Percentiles rank a stretch among this genome's conserved stretches.
Conservation (phyloP, 306 rosid genomes). For the Inga laurina region DNA sequence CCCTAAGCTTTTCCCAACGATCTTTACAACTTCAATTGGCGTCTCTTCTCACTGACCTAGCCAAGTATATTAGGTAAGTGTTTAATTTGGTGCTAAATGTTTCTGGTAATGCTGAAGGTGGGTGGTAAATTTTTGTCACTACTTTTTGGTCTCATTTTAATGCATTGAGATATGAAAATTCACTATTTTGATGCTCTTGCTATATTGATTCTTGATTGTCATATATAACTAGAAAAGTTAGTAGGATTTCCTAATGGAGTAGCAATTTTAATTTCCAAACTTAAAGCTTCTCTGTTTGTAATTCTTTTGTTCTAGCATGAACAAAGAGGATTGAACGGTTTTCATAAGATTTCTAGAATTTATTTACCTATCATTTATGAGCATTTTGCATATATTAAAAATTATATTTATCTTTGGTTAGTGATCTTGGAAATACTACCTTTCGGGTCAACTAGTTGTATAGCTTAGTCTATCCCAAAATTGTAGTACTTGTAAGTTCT, state of each 20-base stretch:
- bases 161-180: background rate
- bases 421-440: too few species aligned
- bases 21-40: slow-evolving; percentile 44
- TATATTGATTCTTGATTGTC: background rate
- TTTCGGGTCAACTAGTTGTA: slow-evolving; percentile 31
- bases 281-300: background rate
- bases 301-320: background rate
- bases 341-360: background rate
- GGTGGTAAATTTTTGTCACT: background rate
- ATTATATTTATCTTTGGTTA: too few species aligned
- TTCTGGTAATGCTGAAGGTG: too few species aligned
- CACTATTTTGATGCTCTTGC: background rate
- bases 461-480: slow-evolving; percentile 40
- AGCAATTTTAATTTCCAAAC: background rate
- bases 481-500: slow-evolving; percentile 71
- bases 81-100: background rate
- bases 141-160: background rate
- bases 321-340: background rate
- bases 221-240: background rate
- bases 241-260: background rate
- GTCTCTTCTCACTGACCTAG: slow-evolving; percentile 66
- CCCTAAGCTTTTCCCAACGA: background rate
- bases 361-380: background rate
- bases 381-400: too few species aligned
- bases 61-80: slow-evolving; percentile 14